Conservation (phyloP, 139 green algal genomes). For the Chlamydomonas applanata region DNA sequence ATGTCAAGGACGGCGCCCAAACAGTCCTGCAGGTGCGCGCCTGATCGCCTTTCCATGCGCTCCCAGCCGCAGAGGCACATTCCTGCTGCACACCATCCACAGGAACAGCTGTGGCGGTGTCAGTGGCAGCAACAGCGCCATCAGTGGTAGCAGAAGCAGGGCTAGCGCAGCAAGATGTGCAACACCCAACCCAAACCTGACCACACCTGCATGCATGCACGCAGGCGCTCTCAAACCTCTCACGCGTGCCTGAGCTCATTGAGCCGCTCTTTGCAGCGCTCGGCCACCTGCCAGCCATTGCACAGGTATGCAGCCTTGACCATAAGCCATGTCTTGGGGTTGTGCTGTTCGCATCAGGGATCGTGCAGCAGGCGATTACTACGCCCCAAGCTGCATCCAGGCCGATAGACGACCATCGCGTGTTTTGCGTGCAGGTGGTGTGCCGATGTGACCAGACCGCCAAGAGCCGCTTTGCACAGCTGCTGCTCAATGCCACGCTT, state of each 20-base stretch:
- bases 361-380: no score
- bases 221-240: conserved; percentile 9
- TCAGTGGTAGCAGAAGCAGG: no score
- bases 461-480: conserved; percentile 6
- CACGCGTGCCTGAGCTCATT: conserved; percentile 5
- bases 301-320: not conserved
- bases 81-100: no score
- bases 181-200: not conserved
- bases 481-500: not conserved
- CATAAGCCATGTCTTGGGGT: not conserved
- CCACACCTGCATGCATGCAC: not conserved
- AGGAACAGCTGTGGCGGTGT: no score
- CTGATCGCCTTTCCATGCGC: not conserved
- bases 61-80: no score
- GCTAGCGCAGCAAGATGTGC: no score
- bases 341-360: no score
- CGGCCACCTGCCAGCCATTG: conserved; percentile 1
- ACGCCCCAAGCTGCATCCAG: no score
- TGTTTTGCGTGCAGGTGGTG: no score
- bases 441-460: not conserved
- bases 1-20: not conserved
- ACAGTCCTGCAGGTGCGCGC: not conserved
- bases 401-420: no score
- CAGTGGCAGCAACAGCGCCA: no score
- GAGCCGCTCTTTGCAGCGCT: not conserved